Conservation (phyloP, 2,329 filamentous ascomycete genomes). For the Allantophomopsis lycopodina region DNA sequence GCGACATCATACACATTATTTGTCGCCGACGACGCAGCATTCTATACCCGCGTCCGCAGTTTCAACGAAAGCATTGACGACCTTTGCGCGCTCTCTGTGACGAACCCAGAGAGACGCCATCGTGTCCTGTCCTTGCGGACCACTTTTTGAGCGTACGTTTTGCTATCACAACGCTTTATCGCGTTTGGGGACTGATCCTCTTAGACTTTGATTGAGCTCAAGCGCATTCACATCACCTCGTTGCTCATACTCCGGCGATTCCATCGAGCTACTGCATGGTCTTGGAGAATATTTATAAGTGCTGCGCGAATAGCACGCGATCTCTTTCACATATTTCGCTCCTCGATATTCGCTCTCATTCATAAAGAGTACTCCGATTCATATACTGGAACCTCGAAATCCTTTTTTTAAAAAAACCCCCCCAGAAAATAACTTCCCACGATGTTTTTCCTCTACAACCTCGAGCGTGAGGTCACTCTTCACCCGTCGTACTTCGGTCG, state of each 20-base stretch:
- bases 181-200: constrained; percentile 15
- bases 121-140: constrained; percentile 18
- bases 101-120: constrained; percentile 15
- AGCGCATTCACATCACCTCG: constrained; percentile 11
- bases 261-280: constrained; percentile 7
- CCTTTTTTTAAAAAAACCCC: not conserved
- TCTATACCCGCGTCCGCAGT: constrained; percentile 6
- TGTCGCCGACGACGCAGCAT: constrained; percentile 7
- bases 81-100: constrained; percentile 18
- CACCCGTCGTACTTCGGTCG: constrained; percentile 96
- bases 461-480: constrained; percentile 87
- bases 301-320: not conserved
- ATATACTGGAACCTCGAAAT: not conserved
- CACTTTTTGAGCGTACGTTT: constrained; percentile 3
- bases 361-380: not conserved
- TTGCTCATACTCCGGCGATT: constrained; percentile 6
- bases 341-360: not conserved
- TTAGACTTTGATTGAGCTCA: constrained; percentile 10
- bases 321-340: not conserved
- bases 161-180: constrained; percentile 9
- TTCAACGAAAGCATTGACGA: constrained; percentile 12
- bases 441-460: constrained; percentile 98
- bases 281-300: not conserved
- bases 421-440: too few species aligned
- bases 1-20: constrained; percentile 1